Base-by-base conservation (phyloP, 345 rosid species). In the Bruguiera sexangula region DNA sequence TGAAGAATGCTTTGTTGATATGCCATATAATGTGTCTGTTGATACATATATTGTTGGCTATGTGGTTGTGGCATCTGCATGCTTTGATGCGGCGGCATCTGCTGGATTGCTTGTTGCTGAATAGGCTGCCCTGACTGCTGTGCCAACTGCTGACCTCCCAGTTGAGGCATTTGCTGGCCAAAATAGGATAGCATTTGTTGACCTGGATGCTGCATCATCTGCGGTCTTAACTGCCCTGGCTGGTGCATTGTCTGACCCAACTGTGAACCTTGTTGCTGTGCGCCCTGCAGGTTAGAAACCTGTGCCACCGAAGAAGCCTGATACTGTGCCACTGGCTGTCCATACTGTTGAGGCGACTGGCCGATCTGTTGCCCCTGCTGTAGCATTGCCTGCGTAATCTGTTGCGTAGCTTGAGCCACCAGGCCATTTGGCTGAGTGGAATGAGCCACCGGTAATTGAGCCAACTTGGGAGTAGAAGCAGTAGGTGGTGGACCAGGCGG, bases 111-210 rank as follows among this genome's bases (percentile, higher is more conserved):
- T 69, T 82, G 87, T 37, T 79, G 89, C 68, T 83, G 85, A 80
- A 82, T 66, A 32, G 60, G 80, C 63, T 86, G 93, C 53, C 72
- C 80, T 34, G 74, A 77, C 62, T 76, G 87, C 67, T 76, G 95
- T 1, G 82, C 61, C 58, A 80, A 56, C 61, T 78, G 85, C 76
- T 81, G 91, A 46, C 84, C 89, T 39, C 78, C 82, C 39, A 77
- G 83, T 60, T 89, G 96, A 54, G 84, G 72, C 77, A 80, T 61
- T 71, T 84, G 88, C 78, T 84, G 88, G 60, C 83, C 85, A 62
- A 76, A 71, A 26, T 83, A 86, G 6, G 79, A 80, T 64, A 74
- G 32, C 79, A 79, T 76, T 60, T 77, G 88, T 64, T 84, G 95
- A 57, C 69, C 72, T 6, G 81, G 81, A 80, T 81, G 89, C 78